Base-by-base conservation (phyloP, 164 flowering plant genomes). In the Piper longum region DNA sequence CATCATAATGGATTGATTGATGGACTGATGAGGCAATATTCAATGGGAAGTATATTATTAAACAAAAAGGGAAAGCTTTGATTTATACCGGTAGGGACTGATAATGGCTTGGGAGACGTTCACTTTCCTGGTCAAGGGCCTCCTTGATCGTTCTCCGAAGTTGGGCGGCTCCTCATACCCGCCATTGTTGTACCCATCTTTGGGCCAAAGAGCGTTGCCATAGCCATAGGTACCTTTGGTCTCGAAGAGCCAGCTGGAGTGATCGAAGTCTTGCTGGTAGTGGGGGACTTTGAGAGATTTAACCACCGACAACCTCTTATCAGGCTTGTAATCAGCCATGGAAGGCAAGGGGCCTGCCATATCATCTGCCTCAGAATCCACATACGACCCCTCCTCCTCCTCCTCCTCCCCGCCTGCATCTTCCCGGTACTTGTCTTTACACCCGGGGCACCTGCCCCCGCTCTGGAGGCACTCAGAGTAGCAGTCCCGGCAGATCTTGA, bases 221-320 rank as follows among this genome's bases (percentile, higher is more conserved):
- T 88, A 91, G 16, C 98, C 96, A 70, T 91, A 91, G 51, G 96
- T 89, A 58, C 96, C 98, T 69, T 87, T 87, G 0, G 92, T 89
- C 77, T 91, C 96, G 48, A 78, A 91, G 57, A 91, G 77, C 96
- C 95, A 91, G 1, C 84, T 64, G 2, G 78, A 73, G 64, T 91
- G 96, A 78, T 89, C 98, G 51, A 91, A 87, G 16, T 91, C 96
- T 4, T 67, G 79, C 4, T 70, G 71, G 5, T 81, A 80, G 55
- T 79, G 80, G 4, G 83, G 84, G 0, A 81, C 82, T 69, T 81
- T 89, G 11, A 85, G 78, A 0, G 98, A 89, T 66, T 74, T 83
- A 70, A 87, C 91, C 4, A 91, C 64, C 0, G 95, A 89, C 64
- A 88, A 73, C 73, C 81, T 72, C 59, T 69, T 73, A 48, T 86